Base-by-base conservation (phyloP, 139 green algal genomes). In the Coelastrella sp. region DNA sequence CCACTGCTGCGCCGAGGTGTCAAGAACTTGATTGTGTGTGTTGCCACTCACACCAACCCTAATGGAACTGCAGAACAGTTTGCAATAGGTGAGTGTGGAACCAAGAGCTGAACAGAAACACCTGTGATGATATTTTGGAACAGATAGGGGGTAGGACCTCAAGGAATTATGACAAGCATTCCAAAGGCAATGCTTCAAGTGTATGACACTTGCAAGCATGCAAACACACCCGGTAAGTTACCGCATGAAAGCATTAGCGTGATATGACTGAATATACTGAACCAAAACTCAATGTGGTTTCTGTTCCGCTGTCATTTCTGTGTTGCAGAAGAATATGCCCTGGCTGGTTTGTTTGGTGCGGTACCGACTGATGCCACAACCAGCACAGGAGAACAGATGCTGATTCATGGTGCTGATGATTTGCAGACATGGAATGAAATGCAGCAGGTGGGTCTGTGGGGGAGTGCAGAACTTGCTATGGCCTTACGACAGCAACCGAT, bases 1-100 rank as follows among this genome's bases (percentile, higher is more conserved):
- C 75, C 75, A 23, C 51, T 82, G 75, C 53, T 82, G 53, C 32
- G 75, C 7, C 75, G 75, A 32, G 75, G 75, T 35, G 75, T 82
- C 7, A 82, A 82, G 53, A 82, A 82, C 53, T 32, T 82, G 25
- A 82, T 82, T 11, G 75, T 59, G 7, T 82, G 75, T 64, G 75
- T 82, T 2, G 75, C 75, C 19, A 51, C 53, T 25, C 75, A 71
- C 27, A 82, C 75, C 0, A 38, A 69, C 23, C 75, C 75, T 11
- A 41, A 57, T 0, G 23, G 21, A 27, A 82, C 35, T 3, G 21
- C 66, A n/a, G 53, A 63, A n/a, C 34, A 50, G 15, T 82, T 82
- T 71, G 75, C 75, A 69, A 25, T 38, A 9, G 53, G 75, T 82
- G 25, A 40, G 51, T 60, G 37, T n/a, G n/a, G n/a, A n/a, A n/a